phyloP scores from a whole-genome alignment of 2,329 filamentous ascomycete genomes.

The Monosporascus sp. region DNA sequence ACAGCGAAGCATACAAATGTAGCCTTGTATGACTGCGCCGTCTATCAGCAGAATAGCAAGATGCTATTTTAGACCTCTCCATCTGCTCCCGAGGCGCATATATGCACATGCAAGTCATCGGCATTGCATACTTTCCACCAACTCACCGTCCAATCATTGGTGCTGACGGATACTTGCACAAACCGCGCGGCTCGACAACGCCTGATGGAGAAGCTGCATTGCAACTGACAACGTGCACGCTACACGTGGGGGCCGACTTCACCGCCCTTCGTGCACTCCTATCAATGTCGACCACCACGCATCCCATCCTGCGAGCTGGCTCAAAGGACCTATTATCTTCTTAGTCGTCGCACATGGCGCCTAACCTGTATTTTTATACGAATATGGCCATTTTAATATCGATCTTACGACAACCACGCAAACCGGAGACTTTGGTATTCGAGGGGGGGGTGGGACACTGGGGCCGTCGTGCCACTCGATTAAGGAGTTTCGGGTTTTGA shows the following conservation, averaged over 20 bases:
- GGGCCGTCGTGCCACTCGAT: too few species aligned
- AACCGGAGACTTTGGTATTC: conserved; percentile 16
- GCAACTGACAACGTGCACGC: background rate
- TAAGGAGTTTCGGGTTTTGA: too few species aligned
- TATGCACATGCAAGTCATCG: conserved; percentile 16
- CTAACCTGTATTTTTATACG: conserved; percentile 19
- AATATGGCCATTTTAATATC: conserved; percentile 19
- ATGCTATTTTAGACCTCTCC: conserved; percentile 15
- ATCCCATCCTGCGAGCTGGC: conserved; percentile 19
- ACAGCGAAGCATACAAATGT: background rate
- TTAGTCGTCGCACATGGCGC: conserved; percentile 13
- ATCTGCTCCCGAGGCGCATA: conserved; percentile 11
- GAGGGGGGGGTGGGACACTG: conserved; percentile 11
- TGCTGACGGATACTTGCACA: conserved; percentile 10
- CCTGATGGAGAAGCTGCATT: conserved; percentile 8
- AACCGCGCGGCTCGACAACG: conserved; percentile 12
- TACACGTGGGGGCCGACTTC: background rate
- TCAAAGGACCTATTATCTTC: conserved; percentile 17
- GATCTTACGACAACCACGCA: conserved; percentile 8
- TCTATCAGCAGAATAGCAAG: background rate
- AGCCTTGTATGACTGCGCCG: background rate
- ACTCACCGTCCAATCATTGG: conserved; percentile 4
- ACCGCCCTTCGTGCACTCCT: background rate
- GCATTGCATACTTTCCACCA: conserved; percentile 14
- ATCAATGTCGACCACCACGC: too few species aligned